Conservation (phyloP, 169 alveolate species). For the Cryptosporidium viatorum region DNA sequence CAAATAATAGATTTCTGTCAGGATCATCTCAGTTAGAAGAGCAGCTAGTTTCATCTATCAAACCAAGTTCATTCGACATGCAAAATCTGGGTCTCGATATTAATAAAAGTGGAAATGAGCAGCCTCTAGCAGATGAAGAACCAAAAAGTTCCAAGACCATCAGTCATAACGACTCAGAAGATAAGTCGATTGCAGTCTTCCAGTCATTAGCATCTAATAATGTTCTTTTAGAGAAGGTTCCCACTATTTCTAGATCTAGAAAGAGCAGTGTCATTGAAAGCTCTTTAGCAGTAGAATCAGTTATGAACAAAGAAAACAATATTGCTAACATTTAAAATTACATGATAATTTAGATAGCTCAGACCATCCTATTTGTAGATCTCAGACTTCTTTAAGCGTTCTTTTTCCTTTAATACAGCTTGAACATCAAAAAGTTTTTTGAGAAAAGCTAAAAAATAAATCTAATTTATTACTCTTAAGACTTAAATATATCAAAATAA, state of each 20-base stretch:
- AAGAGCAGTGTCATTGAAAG: background rate
- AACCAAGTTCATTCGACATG: conserved; percentile 20
- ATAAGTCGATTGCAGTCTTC: background rate
- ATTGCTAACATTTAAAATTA: background rate
- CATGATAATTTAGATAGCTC: background rate
- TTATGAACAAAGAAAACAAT: conserved; percentile 9
- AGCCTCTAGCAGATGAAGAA: conserved; percentile 10
- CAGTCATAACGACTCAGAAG: conserved; percentile 5
- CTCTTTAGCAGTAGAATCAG: background rate
- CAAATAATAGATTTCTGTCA: conserved; percentile 25
- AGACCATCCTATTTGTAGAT: background rate
- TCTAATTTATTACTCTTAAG: background rate
- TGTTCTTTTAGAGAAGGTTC: background rate
- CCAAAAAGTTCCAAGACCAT: conserved; percentile 3
- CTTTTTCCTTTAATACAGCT: background rate
- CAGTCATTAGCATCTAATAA: background rate
- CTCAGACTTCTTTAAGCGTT: background rate
- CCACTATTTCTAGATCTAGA: background rate
- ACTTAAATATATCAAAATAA: conserved; percentile 33
- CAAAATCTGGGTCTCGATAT: background rate
- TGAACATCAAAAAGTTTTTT: no score
- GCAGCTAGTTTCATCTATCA: conserved; percentile 34
- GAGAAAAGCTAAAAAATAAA: background rate
- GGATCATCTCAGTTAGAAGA: conserved; percentile 46
- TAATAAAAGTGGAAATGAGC: background rate